These are phyloP conservation scores for Macrophomina phaseolina DNA, from an alignment of 2,329 filamentous ascomycete species.

Conservation along the genomic window DNA sequence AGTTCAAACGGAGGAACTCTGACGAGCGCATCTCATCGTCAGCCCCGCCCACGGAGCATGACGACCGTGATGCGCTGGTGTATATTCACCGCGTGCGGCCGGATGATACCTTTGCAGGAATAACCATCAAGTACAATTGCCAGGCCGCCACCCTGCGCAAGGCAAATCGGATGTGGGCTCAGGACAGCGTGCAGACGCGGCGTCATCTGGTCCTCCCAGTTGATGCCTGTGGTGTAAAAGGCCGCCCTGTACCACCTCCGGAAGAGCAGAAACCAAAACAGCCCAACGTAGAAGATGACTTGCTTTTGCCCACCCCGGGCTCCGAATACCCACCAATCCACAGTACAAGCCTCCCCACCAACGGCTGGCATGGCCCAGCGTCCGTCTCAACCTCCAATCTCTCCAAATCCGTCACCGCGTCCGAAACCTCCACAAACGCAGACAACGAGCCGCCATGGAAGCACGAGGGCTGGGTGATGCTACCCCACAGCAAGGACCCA, in stretches of 20 bases:
- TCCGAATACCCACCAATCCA: conserved; percentile 25
- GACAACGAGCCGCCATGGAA: conserved; percentile 75
- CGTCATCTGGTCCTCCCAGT: conserved; percentile 84
- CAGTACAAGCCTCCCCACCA: conserved; percentile 31
- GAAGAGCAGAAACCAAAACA: conserved; percentile 32
- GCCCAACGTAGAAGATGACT: conserved; percentile 46
- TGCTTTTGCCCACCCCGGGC: conserved; percentile 33
- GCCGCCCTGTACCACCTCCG: conserved; percentile 59
- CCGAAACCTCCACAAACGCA: conserved; percentile 36
- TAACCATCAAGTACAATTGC: conserved; percentile 89
- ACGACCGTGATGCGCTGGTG: conserved; percentile 77
- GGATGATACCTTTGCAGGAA: conserved; percentile 86
- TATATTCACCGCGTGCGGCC: conserved; percentile 87
- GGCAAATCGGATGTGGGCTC: conserved; percentile 92
- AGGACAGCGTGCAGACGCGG: conserved; percentile 85
- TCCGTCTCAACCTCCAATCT: conserved; percentile 36
- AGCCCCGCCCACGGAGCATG: conserved; percentile 60
- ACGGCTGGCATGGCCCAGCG: conserved; percentile 46
- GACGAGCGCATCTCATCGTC: conserved; percentile 62
- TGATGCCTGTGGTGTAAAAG: conserved; percentile 85
- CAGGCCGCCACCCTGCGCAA: conserved; percentile 81
- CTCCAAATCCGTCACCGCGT: conserved; percentile 42
- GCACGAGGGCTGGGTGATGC: conserved; percentile 86
- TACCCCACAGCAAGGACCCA: conserved; percentile 73
- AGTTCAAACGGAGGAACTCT: conserved; percentile 70